phyloP scores from a whole-genome alignment of 2,329 filamentous ascomycete genomes.

The Ustulina deusta region DNA sequence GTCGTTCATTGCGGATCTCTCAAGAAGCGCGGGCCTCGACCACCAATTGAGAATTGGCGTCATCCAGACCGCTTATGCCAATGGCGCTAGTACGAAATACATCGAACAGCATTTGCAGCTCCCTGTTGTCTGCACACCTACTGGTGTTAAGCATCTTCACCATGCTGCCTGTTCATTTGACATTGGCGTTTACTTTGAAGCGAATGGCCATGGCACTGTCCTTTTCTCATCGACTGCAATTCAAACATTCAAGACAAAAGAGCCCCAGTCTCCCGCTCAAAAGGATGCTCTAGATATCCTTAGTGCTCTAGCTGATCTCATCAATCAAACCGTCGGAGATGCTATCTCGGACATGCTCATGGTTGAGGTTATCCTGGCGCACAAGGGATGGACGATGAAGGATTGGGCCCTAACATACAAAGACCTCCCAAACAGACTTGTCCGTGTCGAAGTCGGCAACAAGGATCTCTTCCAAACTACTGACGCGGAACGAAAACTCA shows the following conservation, averaged over 20 bases:
- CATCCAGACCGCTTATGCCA: slow-evolving; percentile 97
- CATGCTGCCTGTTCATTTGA: slow-evolving; percentile 96
- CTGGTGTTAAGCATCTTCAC: slow-evolving; percentile 97
- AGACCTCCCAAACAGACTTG: slow-evolving; percentile 94
- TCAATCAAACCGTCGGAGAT: slow-evolving; percentile 98
- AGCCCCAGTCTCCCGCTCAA: slow-evolving; percentile 91
- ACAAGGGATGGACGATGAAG: slow-evolving; percentile 89
- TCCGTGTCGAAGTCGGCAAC: slow-evolving; percentile 89
- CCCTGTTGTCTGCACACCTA: slow-evolving; percentile 91
- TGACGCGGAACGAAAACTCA: slow-evolving; percentile 90
- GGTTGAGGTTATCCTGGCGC: slow-evolving; percentile 94
- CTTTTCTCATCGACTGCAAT: slow-evolving; percentile 90
- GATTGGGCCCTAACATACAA: slow-evolving; percentile 95
- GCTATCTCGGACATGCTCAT: slow-evolving; percentile 95
- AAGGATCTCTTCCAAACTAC: slow-evolving; percentile 90
- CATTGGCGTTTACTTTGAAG: slow-evolving; percentile 97
- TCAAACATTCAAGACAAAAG: slow-evolving; percentile 79
- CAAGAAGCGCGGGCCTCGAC: slow-evolving; percentile 80
- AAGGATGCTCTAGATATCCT: slow-evolving; percentile 89
- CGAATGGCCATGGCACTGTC: slow-evolving; percentile 96
- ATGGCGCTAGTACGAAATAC: slow-evolving; percentile 93
- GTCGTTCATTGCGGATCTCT: slow-evolving; percentile 91
- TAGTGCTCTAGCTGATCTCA: slow-evolving; percentile 84
- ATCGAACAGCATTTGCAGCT: slow-evolving; percentile 88
- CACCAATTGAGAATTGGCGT: slow-evolving; percentile 90